Conservation (phyloP, 2,329 filamentous ascomycete species). For the Camptophora hylomeconis region DNA sequence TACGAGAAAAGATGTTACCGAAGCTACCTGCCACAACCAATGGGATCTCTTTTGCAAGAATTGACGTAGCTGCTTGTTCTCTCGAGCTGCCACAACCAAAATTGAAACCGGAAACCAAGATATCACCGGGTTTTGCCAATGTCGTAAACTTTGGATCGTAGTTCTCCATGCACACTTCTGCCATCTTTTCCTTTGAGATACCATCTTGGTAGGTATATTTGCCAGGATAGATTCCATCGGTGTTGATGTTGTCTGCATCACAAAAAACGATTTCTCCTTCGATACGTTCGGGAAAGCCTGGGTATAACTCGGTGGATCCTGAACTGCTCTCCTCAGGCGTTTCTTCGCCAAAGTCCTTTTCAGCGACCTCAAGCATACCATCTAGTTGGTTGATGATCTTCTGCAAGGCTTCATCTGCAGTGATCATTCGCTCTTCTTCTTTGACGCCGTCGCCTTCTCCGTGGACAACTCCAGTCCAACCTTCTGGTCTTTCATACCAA, state of each 20-base stretch:
- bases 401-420: constrained; percentile 57
- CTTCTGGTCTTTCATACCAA: constrained; percentile 60
- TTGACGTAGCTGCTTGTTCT: constrained; percentile 80
- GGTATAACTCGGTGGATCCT: constrained; percentile 53
- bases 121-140: constrained; percentile 56
- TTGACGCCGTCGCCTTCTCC: constrained; percentile 58
- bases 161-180: constrained; percentile 83
- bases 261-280: constrained; percentile 79
- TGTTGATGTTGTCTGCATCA: constrained; percentile 79
- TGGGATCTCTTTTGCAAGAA: constrained; percentile 67
- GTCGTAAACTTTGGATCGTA: constrained; percentile 63
- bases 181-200: constrained; percentile 66
- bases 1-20: constrained; percentile 67
- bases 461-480: constrained; percentile 46
- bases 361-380: constrained; percentile 41
- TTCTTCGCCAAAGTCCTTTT: constrained; percentile 29
- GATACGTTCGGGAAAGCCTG: constrained; percentile 75
- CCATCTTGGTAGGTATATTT: constrained; percentile 89
- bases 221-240: constrained; percentile 82
- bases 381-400: constrained; percentile 60
- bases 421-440: constrained; percentile 52
- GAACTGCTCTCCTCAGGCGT: constrained; percentile 1
- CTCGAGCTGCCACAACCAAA: constrained; percentile 73
- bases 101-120: constrained; percentile 76
- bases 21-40: constrained; percentile 72